A percentile compares a stretch with the other conserved stretches of the same genome.
Conservation (phyloP, 352 stramenopile species). For the Globisporangium emineosum region DNA sequence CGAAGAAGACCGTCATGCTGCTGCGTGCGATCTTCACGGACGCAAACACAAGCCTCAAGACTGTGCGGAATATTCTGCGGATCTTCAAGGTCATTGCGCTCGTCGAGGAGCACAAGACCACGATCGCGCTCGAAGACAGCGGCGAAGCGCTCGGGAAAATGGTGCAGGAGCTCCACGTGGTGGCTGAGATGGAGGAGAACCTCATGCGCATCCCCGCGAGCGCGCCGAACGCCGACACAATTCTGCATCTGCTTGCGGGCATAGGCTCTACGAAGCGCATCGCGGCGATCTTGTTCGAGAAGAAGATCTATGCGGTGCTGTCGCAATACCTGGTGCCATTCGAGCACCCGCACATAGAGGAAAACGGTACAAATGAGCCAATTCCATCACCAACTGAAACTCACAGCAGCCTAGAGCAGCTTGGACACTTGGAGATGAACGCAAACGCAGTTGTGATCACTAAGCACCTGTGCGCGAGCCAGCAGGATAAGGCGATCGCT, state of each 20-base stretch:
- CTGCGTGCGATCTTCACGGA: constrained; percentile 58
- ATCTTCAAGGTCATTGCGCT: constrained; percentile 54
- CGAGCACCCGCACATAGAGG: constrained; percentile 1
- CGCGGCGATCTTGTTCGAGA: constrained; percentile 53
- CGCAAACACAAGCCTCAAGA: constrained; percentile 37
- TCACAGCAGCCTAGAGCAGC: not conserved
- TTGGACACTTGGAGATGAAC: constrained; percentile 19
- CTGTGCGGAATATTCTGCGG: constrained; percentile 54
- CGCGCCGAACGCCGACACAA: constrained; percentile 37
- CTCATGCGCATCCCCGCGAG: constrained; percentile 18
- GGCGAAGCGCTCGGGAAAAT: constrained; percentile 46
- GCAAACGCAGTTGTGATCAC: constrained; percentile 18
- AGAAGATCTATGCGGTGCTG: constrained; percentile 43
- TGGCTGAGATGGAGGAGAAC: constrained; percentile 23
- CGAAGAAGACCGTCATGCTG: constrained; percentile 71
- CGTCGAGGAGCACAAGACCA: constrained; percentile 77
- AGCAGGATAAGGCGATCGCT: constrained; percentile 32
- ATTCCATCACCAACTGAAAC: not conserved
- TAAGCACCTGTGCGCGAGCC: constrained; percentile 28
- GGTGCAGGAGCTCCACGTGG: constrained; percentile 41
- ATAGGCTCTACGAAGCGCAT: constrained; percentile 39
- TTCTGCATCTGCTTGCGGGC: constrained; percentile 39
- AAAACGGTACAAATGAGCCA: not conserved
- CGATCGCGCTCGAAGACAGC: constrained; percentile 69
- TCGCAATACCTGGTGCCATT: constrained; percentile 34